Evolutionary conservation across 2,329 filamentous ascomycete genomes (phyloP).

Genomic region (Trichoderma brevicompactum): DNA sequence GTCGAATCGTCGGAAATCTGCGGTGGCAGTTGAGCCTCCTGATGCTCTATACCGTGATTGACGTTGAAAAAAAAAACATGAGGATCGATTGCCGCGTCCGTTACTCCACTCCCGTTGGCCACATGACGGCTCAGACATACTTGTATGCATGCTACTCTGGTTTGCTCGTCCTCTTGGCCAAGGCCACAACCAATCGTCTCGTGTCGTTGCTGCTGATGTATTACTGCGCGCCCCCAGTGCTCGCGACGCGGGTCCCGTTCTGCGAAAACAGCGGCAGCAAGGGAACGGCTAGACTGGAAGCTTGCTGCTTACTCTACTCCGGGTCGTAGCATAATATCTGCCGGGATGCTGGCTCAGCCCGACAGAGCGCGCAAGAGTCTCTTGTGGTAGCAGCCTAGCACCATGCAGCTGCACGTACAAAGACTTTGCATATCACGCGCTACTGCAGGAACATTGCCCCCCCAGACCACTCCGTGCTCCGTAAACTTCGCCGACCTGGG

Average conservation of each 20-base stretch:
- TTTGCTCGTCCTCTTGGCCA: neutral
- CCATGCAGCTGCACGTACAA: constrained; percentile 17
- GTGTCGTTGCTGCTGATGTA: neutral
- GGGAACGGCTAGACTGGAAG: neutral
- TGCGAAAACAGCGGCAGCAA: neutral
- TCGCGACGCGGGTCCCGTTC: neutral
- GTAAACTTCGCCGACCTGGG: neutral
- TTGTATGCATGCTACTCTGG: neutral
- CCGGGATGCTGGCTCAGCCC: no score
- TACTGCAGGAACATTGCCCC: constrained; percentile 29
- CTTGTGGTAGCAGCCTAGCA: neutral
- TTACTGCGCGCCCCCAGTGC: neutral
- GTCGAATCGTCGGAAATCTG: neutral
- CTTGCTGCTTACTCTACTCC: neutral
- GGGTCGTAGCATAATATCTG: no score
- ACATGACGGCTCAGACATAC: constrained; percentile 1
- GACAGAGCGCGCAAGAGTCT: no score
- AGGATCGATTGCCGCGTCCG: neutral
- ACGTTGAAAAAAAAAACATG: neutral
- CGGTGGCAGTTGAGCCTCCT: neutral
- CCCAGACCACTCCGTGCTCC: neutral
- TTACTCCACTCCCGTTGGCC: constrained; percentile 12
- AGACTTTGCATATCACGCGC: constrained; percentile 15
- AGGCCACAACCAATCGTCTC: neutral
- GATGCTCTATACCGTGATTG: neutral